Base-by-base conservation (phyloP, 805 yeast species). In the Zygotorulaspora danielsina region DNA sequence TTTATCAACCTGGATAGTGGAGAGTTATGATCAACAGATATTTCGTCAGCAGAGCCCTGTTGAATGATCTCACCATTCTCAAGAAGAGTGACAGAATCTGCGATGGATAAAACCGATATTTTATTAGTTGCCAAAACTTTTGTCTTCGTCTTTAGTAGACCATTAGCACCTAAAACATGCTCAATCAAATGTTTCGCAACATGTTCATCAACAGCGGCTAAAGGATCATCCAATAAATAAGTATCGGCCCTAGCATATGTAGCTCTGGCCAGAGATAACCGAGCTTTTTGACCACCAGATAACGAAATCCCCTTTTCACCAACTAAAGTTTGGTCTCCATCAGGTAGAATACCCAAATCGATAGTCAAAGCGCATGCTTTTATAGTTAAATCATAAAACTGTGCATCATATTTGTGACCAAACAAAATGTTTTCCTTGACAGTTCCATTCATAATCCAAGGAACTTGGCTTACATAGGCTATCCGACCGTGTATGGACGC, bases 231-330 rank as follows among this genome's bases (percentile, higher is more conserved):
- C 47, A 93, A 66, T 28, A 93, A 66, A 59, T 86, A 88, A 20
- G 93, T 77, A 57, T 93, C 97, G 3, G 97, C 94, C 49, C 97
- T 74, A 9, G 96, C 76, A 59, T 93, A 93, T 7, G 93, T 96
- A 9, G 98, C 97, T 59, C 98, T 77, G 0, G 98, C 98, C 38
- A 93, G 73, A 1, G 95, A 81, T 25, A 93, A 72, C 61, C 98
- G 79, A 0, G 98, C 97, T 71, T 93, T 93, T 64, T 93, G 98
- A 32, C 98, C 98, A 36, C 98, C 98, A 29, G 96, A 85, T 35
- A 93, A 71, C 10, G 97, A 86, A 36, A 93, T 89, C 48, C 98
- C 98, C 61, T 90, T 87, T 66, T 93, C 98, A 47, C 98, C 98
- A 42, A 93, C 97, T 52, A 84, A 78, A 5, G 98, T 93, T 36